A percentile compares a stretch with the other conserved stretches of the same genome.
Conservation (phyloP, 2,329 filamentous ascomycete species). For the Juglanconis sp. region DNA sequence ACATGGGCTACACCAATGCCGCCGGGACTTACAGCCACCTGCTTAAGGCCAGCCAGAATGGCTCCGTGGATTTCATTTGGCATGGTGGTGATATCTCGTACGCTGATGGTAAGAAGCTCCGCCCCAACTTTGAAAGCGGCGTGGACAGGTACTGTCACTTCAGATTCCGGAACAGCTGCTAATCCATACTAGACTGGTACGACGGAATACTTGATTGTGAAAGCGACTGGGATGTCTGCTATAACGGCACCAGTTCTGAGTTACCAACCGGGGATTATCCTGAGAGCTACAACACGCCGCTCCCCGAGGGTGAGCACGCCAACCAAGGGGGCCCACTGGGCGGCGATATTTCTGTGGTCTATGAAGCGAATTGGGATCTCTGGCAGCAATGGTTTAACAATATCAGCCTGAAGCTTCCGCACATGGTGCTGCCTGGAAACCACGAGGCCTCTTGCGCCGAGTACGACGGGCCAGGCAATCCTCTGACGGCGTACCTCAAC, state of each 20-base stretch:
- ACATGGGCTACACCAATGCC: constrained; percentile 54
- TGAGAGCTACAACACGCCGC: constrained; percentile 39
- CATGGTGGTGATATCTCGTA: constrained; percentile 51
- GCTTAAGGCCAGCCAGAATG: constrained; percentile 37
- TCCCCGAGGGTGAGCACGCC: constrained; percentile 41
- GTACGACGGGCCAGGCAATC: constrained; percentile 43
- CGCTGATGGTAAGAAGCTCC: constrained; percentile 32
- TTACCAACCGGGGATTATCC: constrained; percentile 38
- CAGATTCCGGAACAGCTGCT: not conserved
- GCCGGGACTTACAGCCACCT: constrained; percentile 44
- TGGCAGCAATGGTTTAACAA: constrained; percentile 48
- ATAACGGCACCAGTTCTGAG: constrained; percentile 42
- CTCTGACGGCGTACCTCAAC: constrained; percentile 44
- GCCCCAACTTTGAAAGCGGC: not conserved
- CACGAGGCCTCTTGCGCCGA: constrained; percentile 48
- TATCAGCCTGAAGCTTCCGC: constrained; percentile 41
- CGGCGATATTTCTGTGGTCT: constrained; percentile 46
- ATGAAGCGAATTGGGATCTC: constrained; percentile 50
- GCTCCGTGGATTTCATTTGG: constrained; percentile 45
- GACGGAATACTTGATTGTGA: constrained; percentile 48
- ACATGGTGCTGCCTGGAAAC: constrained; percentile 50
- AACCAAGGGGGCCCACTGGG: constrained; percentile 44
- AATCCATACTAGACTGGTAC: constrained; percentile 37
- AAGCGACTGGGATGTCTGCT: constrained; percentile 47
- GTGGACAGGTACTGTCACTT: not conserved